A percentile compares a stretch with the other conserved stretches of the same genome.
phyloP scores from a whole-genome alignment of 1,284 basidiomycete genomes.

The Athelia sp. region DNA sequence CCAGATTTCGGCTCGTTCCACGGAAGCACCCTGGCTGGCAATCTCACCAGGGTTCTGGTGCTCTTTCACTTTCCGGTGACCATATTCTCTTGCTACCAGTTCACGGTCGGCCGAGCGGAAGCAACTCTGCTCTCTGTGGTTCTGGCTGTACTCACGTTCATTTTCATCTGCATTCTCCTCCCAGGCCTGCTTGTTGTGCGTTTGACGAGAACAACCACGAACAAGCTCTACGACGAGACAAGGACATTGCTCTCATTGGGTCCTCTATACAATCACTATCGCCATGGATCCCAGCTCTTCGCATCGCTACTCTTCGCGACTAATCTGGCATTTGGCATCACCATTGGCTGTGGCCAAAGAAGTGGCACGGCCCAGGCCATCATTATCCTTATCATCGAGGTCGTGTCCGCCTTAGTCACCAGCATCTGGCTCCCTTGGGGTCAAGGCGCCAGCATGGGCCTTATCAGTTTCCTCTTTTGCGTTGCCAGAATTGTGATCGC shows the following conservation, averaged over 20 bases:
- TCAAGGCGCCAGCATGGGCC: slow-evolving; percentile 92
- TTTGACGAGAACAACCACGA: slow-evolving; percentile 75
- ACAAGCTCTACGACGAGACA: slow-evolving; percentile 93
- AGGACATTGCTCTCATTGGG: slow-evolving; percentile 87
- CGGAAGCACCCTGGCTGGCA: slow-evolving; percentile 77
- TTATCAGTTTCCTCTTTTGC: slow-evolving; percentile 88
- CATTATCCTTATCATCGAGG: slow-evolving; percentile 82
- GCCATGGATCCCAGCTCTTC: slow-evolving; percentile 89
- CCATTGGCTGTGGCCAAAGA: slow-evolving; percentile 84
- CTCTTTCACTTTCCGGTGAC: slow-evolving; percentile 94
- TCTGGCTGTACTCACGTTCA: slow-evolving; percentile 74
- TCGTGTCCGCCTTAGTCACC: slow-evolving; percentile 77
- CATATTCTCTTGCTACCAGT: slow-evolving; percentile 85
- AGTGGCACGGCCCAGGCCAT: slow-evolving; percentile 91
- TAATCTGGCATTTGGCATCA: slow-evolving; percentile 78
- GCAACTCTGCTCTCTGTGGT: slow-evolving; percentile 56
- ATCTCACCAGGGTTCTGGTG: slow-evolving; percentile 84
- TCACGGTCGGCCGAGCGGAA: slow-evolving; percentile 51
- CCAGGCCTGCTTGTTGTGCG: slow-evolving; percentile 75
- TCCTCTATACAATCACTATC: slow-evolving; percentile 94
- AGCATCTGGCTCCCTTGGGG: slow-evolving; percentile 96
- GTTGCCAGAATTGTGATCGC: slow-evolving; percentile 87
- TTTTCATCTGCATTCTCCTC: slow-evolving; percentile 73
- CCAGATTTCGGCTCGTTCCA: slow-evolving; percentile 72
- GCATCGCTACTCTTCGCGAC: slow-evolving; percentile 76